Conservation (phyloP, 371 early-diverging fungal genomes). For the Thermomucor indicae-seudaticae region DNA sequence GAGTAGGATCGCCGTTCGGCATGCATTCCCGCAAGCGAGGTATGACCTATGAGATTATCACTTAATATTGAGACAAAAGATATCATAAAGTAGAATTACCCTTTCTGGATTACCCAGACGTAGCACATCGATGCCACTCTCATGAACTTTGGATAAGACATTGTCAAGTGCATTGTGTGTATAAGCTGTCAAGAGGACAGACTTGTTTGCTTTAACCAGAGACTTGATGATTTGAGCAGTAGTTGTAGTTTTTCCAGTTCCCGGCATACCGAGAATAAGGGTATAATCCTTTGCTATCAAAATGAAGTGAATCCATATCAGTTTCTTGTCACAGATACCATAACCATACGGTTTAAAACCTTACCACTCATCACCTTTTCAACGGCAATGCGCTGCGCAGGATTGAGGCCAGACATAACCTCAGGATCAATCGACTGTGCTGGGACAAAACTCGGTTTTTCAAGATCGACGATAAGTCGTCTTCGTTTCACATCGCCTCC, state of each 20-base stretch:
- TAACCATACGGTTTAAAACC: neutral
- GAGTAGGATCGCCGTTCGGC: constrained; percentile 34
- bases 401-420: constrained; percentile 40
- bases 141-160: constrained; percentile 78
- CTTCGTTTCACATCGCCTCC: constrained; percentile 50
- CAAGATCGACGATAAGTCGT: constrained; percentile 79
- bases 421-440: neutral
- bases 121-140: constrained; percentile 53
- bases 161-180: constrained; percentile 97
- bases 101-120: constrained; percentile 73
- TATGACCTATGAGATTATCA: constrained; percentile 34
- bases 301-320: neutral
- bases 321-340: neutral
- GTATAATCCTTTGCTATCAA: constrained; percentile 77
- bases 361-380: constrained; percentile 51
- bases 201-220: constrained; percentile 66
- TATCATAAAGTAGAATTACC: constrained; percentile 23
- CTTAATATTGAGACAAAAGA: neutral
- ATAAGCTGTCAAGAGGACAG: constrained; percentile 91
- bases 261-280: constrained; percentile 98
- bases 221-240: constrained; percentile 79
- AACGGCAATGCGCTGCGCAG: constrained; percentile 63
- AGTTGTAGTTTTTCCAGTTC: constrained; percentile 97
- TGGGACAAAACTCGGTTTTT: constrained; percentile 56
- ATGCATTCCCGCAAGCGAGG: constrained; percentile 43